Evolutionary conservation across 768 basidiomycete genomes (phyloP).

Genomic region (Mycena metata): DNA sequence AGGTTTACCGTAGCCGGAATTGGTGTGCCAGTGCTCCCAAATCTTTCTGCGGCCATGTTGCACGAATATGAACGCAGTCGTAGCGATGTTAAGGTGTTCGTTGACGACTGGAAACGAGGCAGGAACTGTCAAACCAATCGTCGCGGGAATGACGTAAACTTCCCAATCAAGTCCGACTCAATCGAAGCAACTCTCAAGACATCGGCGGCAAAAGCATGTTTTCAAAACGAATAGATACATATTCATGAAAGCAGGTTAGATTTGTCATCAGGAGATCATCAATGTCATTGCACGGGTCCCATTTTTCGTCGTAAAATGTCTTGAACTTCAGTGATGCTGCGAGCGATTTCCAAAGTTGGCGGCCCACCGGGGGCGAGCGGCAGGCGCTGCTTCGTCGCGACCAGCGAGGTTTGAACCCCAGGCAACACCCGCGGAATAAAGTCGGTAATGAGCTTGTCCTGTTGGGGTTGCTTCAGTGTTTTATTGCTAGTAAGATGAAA

Average conservation of each 20-base stretch:
- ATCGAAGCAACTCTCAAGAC: too few species aligned
- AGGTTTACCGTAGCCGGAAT: neutral
- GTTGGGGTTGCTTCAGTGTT: constrained; percentile 22
- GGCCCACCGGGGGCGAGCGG: constrained; percentile 82
- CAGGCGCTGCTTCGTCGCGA: constrained; percentile 84
- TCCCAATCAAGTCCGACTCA: too few species aligned
- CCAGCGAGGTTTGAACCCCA: constrained; percentile 81
- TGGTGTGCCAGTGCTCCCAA: too few species aligned
- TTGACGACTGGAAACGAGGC: too few species aligned
- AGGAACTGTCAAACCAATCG: too few species aligned
- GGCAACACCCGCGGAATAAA: constrained; percentile 87
- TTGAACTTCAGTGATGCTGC: constrained; percentile 81
- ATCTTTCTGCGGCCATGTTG: too few species aligned
- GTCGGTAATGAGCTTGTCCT: constrained; percentile 87
- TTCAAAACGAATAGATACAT: constrained; percentile 27
- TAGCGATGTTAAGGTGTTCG: too few species aligned
- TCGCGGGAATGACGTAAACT: too few species aligned
- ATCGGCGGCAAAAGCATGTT: constrained; percentile 7
- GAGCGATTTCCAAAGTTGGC: constrained; percentile 74
- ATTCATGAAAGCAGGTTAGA: constrained; percentile 15
- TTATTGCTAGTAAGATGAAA: neutral
- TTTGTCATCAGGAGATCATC: constrained; percentile 24
- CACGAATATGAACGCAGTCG: too few species aligned
- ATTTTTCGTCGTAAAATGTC: constrained; percentile 72
- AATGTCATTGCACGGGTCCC: constrained; percentile 40